These are phyloP conservation scores for Microbotryum silenes-acaulis DNA, from an alignment of 1,284 basidiomycete genomes.

Conservation along the genomic window DNA sequence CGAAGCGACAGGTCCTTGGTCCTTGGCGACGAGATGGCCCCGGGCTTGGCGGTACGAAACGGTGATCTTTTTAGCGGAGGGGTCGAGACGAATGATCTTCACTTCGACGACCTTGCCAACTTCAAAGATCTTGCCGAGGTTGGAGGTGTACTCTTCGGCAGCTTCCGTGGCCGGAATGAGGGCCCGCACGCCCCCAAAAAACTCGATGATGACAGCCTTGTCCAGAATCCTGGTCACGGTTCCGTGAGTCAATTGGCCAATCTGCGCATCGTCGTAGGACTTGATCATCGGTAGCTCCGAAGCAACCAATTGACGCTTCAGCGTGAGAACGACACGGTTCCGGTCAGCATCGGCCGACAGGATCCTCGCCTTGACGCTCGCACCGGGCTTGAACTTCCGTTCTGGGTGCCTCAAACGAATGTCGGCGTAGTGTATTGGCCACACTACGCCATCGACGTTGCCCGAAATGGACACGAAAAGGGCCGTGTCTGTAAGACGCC, in stretches of 20 bases:
- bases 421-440: conserved; percentile 92
- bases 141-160: conserved; percentile 57
- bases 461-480: conserved; percentile 79
- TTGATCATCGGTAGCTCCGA: conserved; percentile 64
- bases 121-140: conserved; percentile 62
- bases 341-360: conserved; percentile 73
- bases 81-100: conserved; percentile 65
- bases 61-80: conserved; percentile 58
- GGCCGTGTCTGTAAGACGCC: conserved; percentile 66
- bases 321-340: conserved; percentile 76
- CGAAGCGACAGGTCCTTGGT: background rate
- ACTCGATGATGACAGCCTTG: conserved; percentile 73
- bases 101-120: conserved; percentile 81
- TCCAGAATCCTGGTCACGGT: conserved; percentile 74
- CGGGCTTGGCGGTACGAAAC: conserved; percentile 79
- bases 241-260: conserved; percentile 70
- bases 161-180: conserved; percentile 72
- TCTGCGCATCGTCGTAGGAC: conserved; percentile 58
- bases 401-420: conserved; percentile 79
- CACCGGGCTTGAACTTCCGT: conserved; percentile 80
- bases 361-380: conserved; percentile 78
- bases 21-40: conserved; percentile 36
- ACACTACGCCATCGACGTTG: conserved; percentile 83
- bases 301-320: conserved; percentile 85
- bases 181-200: conserved; percentile 83